Conservation (phyloP, 2,329 filamentous ascomycete genomes). For the Curvularia spicifera region DNA sequence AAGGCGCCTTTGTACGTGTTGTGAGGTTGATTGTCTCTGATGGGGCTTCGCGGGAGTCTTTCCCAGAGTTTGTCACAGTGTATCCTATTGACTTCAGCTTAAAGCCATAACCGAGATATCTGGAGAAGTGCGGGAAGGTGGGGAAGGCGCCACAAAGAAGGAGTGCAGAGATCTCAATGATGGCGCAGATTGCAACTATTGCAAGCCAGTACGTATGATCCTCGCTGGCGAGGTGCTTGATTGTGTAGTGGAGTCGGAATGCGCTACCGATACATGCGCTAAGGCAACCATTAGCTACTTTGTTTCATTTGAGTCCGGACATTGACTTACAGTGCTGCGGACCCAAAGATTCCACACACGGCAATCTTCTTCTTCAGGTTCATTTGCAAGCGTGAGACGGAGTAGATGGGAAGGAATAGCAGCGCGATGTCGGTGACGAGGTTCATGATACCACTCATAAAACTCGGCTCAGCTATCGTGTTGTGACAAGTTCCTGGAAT, state of each 20-base stretch:
- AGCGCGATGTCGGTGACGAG: slow-evolving; percentile 14
- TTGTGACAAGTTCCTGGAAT: slow-evolving; percentile 29
- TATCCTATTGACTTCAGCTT: neutral
- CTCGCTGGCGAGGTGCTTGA: slow-evolving; percentile 4
- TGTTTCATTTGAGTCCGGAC: neutral
- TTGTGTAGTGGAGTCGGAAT: slow-evolving; percentile 11
- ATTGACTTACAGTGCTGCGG: slow-evolving; percentile 1
- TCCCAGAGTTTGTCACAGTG: neutral
- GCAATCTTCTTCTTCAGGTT: slow-evolving; percentile 15
- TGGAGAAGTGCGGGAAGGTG: slow-evolving; percentile 22
- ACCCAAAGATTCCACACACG: neutral
- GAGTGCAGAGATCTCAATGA: slow-evolving; percentile 16
- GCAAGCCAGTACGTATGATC: slow-evolving; percentile 24
- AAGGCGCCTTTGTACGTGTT: neutral
- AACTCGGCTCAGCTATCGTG: slow-evolving; percentile 9
- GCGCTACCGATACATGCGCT: slow-evolving; percentile 9
- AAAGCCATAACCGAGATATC: neutral
- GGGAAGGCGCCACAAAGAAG: slow-evolving; percentile 26
- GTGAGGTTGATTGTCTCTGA: neutral
- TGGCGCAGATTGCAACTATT: slow-evolving; percentile 13
- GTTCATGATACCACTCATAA: slow-evolving; percentile 24
- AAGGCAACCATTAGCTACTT: neutral
- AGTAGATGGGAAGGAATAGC: neutral
- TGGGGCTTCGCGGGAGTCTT: neutral
- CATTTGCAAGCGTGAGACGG: slow-evolving; percentile 1